A percentile compares a stretch with the other conserved stretches of the same genome.
Conservation (phyloP, 768 basidiomycete genomes). For the Leccinum boreale region DNA sequence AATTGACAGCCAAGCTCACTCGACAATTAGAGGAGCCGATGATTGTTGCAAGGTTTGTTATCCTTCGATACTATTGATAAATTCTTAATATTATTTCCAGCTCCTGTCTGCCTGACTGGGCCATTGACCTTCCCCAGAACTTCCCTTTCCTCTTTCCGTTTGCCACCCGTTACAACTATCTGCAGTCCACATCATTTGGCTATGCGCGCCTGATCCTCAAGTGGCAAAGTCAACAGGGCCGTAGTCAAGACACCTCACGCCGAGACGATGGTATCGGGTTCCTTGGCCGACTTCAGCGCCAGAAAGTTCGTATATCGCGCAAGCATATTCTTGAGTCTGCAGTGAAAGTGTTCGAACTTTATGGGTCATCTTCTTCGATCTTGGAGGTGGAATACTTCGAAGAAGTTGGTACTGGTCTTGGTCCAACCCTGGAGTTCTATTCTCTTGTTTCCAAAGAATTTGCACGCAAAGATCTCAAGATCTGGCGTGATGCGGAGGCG, state of each 20-base stretch:
- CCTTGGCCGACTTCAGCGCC: conserved; percentile 87
- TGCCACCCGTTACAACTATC: conserved; percentile 93
- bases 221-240: conserved; percentile 86
- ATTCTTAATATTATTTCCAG: conserved; percentile 37
- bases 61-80: neutral
- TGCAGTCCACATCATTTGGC: conserved; percentile 97
- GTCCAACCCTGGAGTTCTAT: conserved; percentile 98
- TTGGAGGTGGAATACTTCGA: conserved; percentile 99
- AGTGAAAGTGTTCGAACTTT: conserved; percentile 94
- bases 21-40: conserved; percentile 97
- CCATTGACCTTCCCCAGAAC: conserved; percentile 89
- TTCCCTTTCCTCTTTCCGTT: conserved; percentile 99
- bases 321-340: conserved; percentile 94
- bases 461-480: conserved; percentile 78
- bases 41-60: conserved; percentile 90
- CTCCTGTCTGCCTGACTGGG: conserved; percentile 97
- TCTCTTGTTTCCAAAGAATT: conserved; percentile 96
- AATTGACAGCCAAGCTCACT: conserved; percentile 95
- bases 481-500: conserved; percentile 88
- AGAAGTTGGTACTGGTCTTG: conserved; percentile 96
- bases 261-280: conserved; percentile 91
- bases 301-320: conserved; percentile 95
- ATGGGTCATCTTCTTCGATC: conserved; percentile 90
- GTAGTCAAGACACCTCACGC: conserved; percentile 74
- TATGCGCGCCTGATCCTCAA: conserved; percentile 93